Conservation (phyloP, 2,329 filamentous ascomycete species). For the Alternaria sp. region DNA sequence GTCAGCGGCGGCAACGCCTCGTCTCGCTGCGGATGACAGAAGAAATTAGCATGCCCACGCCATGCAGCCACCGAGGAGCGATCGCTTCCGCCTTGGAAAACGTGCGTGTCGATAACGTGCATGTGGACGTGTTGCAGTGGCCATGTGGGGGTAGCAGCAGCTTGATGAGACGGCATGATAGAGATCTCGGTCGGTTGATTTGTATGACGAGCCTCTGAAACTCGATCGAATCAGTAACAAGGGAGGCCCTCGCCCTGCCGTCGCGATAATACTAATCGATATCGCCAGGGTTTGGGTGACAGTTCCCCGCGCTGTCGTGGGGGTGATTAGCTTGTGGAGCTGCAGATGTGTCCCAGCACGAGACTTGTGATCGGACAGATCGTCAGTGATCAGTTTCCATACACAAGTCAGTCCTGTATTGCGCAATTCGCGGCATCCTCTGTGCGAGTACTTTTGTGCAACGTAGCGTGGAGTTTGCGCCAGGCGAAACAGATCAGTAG, state of each 20-base stretch:
- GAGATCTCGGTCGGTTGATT: neutral
- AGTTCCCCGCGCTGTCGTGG: constrained; percentile 6
- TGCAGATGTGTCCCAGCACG: constrained; percentile 2
- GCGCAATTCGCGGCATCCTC: constrained; percentile 2
- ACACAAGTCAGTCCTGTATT: neutral
- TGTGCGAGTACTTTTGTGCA: neutral
- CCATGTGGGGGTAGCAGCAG: constrained; percentile 10
- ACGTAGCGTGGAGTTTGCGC: neutral
- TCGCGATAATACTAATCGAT: neutral
- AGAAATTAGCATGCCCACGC: constrained; percentile 11
- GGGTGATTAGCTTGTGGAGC: constrained; percentile 1
- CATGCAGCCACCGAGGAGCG: constrained; percentile 12
- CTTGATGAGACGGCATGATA: neutral
- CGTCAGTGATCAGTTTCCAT: neutral
- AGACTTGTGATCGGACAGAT: neutral
- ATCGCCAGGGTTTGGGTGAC: constrained; percentile 1
- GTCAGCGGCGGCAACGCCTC: constrained; percentile 19
- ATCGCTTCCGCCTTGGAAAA: constrained; percentile 7
- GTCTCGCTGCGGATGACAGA: constrained; percentile 11
- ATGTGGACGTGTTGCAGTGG: neutral
- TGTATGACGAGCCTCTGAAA: constrained; percentile 1
- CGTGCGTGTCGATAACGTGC: constrained; percentile 11
- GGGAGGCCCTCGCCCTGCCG: neutral
- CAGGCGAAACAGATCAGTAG: neutral
- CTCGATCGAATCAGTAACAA: constrained; percentile 1